phyloP scores from a whole-genome alignment of 1,284 basidiomycete genomes.

The Trametes hirsuta region DNA sequence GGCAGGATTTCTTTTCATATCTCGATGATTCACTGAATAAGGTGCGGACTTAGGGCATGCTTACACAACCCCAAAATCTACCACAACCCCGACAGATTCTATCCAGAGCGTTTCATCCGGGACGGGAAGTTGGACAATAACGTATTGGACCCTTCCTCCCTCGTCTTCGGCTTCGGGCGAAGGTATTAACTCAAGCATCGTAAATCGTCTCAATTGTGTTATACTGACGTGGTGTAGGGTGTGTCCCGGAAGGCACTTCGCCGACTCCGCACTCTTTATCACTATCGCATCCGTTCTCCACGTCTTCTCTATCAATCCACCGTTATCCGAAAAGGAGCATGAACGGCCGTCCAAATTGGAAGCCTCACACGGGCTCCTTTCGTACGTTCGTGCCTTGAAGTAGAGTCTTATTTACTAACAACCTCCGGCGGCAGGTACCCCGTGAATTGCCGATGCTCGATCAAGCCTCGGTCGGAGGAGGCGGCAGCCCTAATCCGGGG shows the following conservation, averaged over 20 bases:
- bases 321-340: background rate
- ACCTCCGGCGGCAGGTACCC: background rate
- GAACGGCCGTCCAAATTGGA: background rate
- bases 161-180: slow-evolving; percentile 27
- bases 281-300: slow-evolving; percentile 1
- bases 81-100: slow-evolving; percentile 19
- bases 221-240: background rate
- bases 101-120: slow-evolving; percentile 21
- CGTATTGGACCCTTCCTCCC: slow-evolving; percentile 5
- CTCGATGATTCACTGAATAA: too few species aligned
- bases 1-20: background rate
- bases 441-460: background rate
- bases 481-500: slow-evolving; percentile 5
- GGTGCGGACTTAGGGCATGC: slow-evolving; percentile 4
- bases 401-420: too few species aligned
- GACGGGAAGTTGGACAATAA: slow-evolving; percentile 12
- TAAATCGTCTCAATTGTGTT: background rate
- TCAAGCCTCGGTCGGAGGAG: slow-evolving; percentile 2
- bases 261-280: slow-evolving; percentile 4
- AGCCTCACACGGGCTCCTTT: background rate
- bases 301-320: background rate
- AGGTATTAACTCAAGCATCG: background rate
- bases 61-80: slow-evolving; percentile 13
- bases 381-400: background rate
- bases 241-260: slow-evolving; percentile 11